These are phyloP conservation scores for Hansenula anomala DNA, from an alignment of 1,139 yeast species.

Conservation along the genomic window DNA sequence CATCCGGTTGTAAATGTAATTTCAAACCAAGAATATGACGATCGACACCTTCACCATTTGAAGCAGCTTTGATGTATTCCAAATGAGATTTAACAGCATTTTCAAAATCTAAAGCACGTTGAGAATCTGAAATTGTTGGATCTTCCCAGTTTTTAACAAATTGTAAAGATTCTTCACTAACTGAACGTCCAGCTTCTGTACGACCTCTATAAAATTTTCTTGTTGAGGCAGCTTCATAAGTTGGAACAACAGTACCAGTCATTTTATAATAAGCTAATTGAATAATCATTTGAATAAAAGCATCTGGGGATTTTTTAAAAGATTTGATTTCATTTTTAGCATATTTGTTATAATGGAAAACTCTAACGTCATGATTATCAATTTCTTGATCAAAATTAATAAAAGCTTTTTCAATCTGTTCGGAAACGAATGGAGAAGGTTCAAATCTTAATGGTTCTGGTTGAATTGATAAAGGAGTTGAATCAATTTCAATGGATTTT, in stretches of 20 bases:
- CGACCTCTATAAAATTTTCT: slow-evolving; percentile 86
- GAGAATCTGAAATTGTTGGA: slow-evolving; percentile 45
- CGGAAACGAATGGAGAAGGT: slow-evolving; percentile 45
- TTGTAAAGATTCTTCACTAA: slow-evolving; percentile 65
- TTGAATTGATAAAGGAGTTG: slow-evolving; percentile 8
- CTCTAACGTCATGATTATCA: slow-evolving; percentile 52
- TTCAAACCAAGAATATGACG: slow-evolving; percentile 91
- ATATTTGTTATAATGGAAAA: slow-evolving; percentile 67
- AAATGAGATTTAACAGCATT: slow-evolving; percentile 76
- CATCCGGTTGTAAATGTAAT: slow-evolving; percentile 59
- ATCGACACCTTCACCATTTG: slow-evolving; percentile 87
- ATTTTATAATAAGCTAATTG: slow-evolving; percentile 77
- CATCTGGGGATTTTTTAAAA: slow-evolving; percentile 72
- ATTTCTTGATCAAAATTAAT: slow-evolving; percentile 47
- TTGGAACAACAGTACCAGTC: slow-evolving; percentile 80
- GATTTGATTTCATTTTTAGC: slow-evolving; percentile 69
- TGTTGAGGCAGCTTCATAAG: slow-evolving; percentile 95
- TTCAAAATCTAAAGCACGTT: slow-evolving; percentile 66
- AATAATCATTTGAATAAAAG: slow-evolving; percentile 69
- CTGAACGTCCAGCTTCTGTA: slow-evolving; percentile 94
- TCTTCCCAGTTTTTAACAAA: slow-evolving; percentile 78
- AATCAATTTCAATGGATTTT: slow-evolving; percentile 15
- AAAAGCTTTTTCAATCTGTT: slow-evolving; percentile 53
- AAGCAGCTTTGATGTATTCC: slow-evolving; percentile 68
- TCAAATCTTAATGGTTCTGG: slow-evolving; percentile 39